phyloP scores from a whole-genome alignment of 2,329 filamentous ascomycete species.

The Botrytis elliptica region DNA sequence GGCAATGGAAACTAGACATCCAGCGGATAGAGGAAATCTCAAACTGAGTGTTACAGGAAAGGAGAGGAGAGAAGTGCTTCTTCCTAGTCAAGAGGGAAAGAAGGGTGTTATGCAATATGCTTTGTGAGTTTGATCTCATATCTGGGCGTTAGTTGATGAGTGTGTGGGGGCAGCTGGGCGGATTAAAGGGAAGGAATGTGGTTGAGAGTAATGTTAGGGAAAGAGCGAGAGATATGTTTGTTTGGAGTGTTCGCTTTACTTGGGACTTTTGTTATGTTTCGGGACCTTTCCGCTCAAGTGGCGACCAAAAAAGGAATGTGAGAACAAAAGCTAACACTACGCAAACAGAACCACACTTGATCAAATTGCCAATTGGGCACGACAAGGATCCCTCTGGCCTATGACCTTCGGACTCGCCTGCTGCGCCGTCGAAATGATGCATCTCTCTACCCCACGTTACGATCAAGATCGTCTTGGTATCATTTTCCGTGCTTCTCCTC shows the following conservation, averaged over 20 bases:
- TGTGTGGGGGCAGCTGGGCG: no score
- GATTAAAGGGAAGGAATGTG: background rate
- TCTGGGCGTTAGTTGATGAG: background rate
- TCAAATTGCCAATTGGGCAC: slow-evolving; percentile 78
- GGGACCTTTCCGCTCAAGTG: background rate
- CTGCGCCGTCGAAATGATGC: slow-evolving; percentile 93
- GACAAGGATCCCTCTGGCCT: slow-evolving; percentile 82
- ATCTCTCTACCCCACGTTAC: slow-evolving; percentile 82
- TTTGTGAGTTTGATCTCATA: slow-evolving; percentile 59
- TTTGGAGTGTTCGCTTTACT: background rate
- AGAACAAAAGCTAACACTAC: slow-evolving; percentile 19
- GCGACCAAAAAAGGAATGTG: background rate
- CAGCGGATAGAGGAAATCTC: background rate
- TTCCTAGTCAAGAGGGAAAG: slow-evolving; percentile 75
- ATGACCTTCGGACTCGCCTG: slow-evolving; percentile 87
- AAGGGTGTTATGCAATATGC: slow-evolving; percentile 83
- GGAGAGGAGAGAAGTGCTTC: slow-evolving; percentile 67
- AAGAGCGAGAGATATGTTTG: no score
- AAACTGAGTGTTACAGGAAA: slow-evolving; percentile 48
- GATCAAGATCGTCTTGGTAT: slow-evolving; percentile 86
- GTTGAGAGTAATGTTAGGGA: background rate
- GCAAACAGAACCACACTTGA: slow-evolving; percentile 68
- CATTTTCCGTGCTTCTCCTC: slow-evolving; percentile 84
- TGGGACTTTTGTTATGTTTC: background rate
- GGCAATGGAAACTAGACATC: background rate